Evolutionary conservation across 2,329 filamentous ascomycete species (phyloP).

Genomic region (Colletotrichum sp.): DNA sequence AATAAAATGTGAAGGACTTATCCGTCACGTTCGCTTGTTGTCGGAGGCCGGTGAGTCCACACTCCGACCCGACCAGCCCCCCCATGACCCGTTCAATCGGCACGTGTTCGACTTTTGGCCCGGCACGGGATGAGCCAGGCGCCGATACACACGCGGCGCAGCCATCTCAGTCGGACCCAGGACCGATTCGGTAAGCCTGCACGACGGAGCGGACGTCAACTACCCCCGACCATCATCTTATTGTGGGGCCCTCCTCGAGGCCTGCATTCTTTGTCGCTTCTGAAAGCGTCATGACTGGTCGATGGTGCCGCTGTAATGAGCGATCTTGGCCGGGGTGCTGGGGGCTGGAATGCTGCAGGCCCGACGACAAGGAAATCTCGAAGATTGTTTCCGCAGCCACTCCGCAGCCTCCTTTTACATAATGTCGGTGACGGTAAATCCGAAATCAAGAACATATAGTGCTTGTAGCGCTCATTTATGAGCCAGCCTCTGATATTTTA

Average conservation of each 20-base stretch:
- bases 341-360: background rate
- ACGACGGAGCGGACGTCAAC: background rate
- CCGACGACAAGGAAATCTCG: background rate
- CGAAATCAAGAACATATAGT: background rate
- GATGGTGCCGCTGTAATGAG: background rate
- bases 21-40: background rate
- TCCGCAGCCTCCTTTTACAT: background rate
- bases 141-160: background rate
- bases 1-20: background rate
- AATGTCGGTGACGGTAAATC: background rate
- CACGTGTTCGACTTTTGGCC: background rate
- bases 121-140: background rate
- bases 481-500: rapidly evolving
- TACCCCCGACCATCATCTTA: background rate
- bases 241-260: background rate
- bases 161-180: background rate
- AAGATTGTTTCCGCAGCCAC: background rate
- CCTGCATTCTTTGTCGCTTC: background rate
- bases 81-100: background rate
- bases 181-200: background rate
- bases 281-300: background rate
- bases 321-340: background rate
- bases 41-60: background rate
- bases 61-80: background rate
- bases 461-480: background rate